Conservation (phyloP, 2,329 filamentous ascomycete species). For the Colletotrichum sp. region DNA sequence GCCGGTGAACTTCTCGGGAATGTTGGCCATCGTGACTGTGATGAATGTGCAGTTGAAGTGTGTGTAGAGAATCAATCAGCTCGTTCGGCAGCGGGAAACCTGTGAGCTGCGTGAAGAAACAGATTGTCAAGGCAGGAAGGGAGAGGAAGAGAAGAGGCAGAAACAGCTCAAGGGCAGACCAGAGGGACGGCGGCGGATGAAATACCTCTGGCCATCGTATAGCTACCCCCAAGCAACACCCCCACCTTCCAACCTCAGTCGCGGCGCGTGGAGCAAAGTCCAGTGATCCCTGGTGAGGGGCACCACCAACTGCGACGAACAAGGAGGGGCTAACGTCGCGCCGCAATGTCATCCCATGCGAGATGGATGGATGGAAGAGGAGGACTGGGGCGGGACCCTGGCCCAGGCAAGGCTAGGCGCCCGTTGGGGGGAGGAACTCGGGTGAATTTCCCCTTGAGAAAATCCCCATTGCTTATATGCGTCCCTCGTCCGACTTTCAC, state of each 20-base stretch:
- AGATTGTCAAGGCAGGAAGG: neutral
- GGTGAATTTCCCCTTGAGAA: neutral
- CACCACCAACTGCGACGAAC: conserved; percentile 1
- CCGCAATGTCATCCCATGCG: conserved; percentile 6
- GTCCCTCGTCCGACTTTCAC: neutral
- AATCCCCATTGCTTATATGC: neutral
- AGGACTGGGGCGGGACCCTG: neutral
- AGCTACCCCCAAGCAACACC: neutral
- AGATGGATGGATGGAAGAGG: neutral
- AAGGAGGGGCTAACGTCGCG: conserved; percentile 16
- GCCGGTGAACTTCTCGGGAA: conserved; percentile 65
- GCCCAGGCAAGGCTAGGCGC: conserved; percentile 5
- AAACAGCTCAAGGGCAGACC: neutral
- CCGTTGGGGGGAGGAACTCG: neutral
- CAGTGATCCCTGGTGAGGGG: conserved; percentile 16
- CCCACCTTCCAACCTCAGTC: conserved; percentile 13
- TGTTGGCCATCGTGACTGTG: conserved; percentile 45
- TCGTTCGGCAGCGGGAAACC: neutral
- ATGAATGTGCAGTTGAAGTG: neutral
- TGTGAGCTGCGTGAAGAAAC: neutral
- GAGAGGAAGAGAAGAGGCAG: neutral
- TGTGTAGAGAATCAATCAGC: neutral
- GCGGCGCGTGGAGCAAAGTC: neutral
- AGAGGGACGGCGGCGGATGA: conserved; percentile 13
- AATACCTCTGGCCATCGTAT: conserved; percentile 19